Conservation (phyloP, 257 asterid genomes). For the Coffea eugenioides region DNA sequence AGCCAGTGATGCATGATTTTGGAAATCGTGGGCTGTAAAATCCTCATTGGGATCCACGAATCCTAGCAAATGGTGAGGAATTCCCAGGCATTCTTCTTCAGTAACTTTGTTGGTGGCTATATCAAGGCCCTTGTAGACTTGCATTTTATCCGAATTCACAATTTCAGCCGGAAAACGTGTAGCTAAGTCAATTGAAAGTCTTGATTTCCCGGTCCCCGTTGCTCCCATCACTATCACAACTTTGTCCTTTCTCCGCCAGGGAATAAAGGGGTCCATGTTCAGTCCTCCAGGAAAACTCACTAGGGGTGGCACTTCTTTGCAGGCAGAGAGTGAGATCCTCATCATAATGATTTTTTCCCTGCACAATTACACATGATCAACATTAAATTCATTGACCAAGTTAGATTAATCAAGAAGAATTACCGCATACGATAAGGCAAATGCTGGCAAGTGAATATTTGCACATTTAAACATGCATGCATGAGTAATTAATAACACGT, state of each 20-base stretch:
- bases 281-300: slow-evolving; percentile 56
- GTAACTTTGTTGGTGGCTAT: slow-evolving; percentile 61
- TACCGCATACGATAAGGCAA: neutral
- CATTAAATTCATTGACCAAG: neutral
- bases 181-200: slow-evolving; percentile 78
- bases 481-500: neutral
- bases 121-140: slow-evolving; percentile 59
- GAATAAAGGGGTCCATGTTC: slow-evolving; percentile 46
- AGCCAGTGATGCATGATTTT: slow-evolving; percentile 43
- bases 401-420: neutral
- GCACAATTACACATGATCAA: neutral
- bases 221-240: slow-evolving; percentile 79
- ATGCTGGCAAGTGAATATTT: neutral
- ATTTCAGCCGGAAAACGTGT: slow-evolving; percentile 60
- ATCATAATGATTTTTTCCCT: slow-evolving; percentile 1
- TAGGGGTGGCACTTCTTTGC: slow-evolving; percentile 49
- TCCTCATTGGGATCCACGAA: slow-evolving; percentile 44
- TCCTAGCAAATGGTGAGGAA: slow-evolving; percentile 74
- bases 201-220: slow-evolving; percentile 84
- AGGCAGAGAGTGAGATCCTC: slow-evolving; percentile 35
- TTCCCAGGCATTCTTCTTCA: slow-evolving; percentile 52
- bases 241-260: slow-evolving; percentile 57
- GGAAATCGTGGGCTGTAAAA: slow-evolving; percentile 59
- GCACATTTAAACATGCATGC: neutral
- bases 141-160: slow-evolving; percentile 80